Percentiles rank a stretch among this genome's conserved stretches.
phyloP scores from a whole-genome alignment of 1,284 basidiomycete genomes.

The Ceratobasidium sp. region DNA sequence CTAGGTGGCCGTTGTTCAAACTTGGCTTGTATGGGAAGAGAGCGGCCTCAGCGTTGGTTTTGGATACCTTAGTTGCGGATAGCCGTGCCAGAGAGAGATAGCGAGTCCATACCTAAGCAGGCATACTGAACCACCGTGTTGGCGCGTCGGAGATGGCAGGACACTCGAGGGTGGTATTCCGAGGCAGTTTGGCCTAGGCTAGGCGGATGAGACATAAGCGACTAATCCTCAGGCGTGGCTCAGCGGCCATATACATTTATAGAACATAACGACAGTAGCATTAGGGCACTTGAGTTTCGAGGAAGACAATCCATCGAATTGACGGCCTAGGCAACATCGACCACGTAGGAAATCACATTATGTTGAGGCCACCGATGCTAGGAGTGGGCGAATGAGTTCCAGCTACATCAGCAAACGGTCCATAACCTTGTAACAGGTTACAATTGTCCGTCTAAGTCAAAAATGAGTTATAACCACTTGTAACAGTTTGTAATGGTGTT shows the following conservation, averaged over 20 bases:
- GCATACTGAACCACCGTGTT: conserved; percentile 97
- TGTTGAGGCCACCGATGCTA: conserved; percentile 97
- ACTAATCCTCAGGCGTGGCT: conserved; percentile 92
- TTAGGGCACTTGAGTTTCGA: conserved; percentile 98
- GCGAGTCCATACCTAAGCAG: conserved; percentile 94
- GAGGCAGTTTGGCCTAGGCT: conserved; percentile 22
- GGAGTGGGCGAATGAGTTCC: conserved; percentile 95
- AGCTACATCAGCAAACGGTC: no score
- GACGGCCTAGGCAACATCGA: conserved; percentile 98
- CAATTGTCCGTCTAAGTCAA: no score
- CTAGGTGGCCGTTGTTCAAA: conserved; percentile 93
- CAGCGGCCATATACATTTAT: conserved; percentile 89
- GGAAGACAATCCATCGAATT: conserved; percentile 99
- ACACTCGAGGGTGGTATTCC: conserved; percentile 96
- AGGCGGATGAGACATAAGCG: conserved; percentile 32
- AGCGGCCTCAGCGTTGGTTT: conserved; percentile 99
- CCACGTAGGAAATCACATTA: conserved; percentile 98
- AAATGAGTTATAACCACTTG: no score
- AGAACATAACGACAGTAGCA: conserved; percentile 90
- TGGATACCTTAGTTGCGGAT: conserved; percentile 99
- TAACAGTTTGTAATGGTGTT: no score
- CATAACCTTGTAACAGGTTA: no score
- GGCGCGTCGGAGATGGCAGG: conserved; percentile 95
- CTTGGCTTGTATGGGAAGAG: conserved; percentile 98
- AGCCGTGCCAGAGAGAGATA: conserved; percentile 95